Evolutionary conservation across 768 basidiomycete genomes (phyloP), one percentile per base, ranked within the genome.

Genomic region (Tulasnella sp.): DNA sequence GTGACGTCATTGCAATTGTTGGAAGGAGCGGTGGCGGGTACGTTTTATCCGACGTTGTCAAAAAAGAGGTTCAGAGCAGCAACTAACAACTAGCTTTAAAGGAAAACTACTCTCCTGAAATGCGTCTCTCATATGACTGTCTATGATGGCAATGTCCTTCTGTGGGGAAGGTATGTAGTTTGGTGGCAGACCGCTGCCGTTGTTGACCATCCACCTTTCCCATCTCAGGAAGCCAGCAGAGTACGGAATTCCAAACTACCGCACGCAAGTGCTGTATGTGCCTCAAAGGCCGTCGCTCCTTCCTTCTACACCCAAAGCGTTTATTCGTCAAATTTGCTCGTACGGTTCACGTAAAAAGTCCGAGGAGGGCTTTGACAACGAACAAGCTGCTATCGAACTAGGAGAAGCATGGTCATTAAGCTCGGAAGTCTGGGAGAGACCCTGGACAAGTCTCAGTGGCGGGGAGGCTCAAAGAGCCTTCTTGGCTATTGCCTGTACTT

Each of bases 201-300:
- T 15, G 36, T 19, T 31, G 76, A 71, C 52, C 45, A 68, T 37
- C 52, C 25, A 19, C 39, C 36, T 34, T 69, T 45, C 40, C 36
- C 42, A 49, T 69, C 67, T n/a, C n/a, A 81, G 81, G 68, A 80
- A 76, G 49, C 77, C 81, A 40, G 37, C 68, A 34, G 75, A 81
- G 49, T 78, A 80, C 67, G 76, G 80, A 15, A 88, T 95, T 31
- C 93, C 95, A 2, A 81, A 81, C 22, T 97, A 90, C 83, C 89
- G 95, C 71, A 94, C 91, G 0, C 87, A 86, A 74, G 89, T 97
- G 2, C 87, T 91, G 77, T 97, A 97, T 81, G 90, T 96, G 34
- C 94, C 95, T 0, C 95, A 97, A 82, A 86, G 95, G 52, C 91
- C 95, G 0, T 92, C 94, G 0, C 85, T 96, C n/a, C 88, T 97